These are phyloP conservation scores for Kockovaella imperatae DNA, from an alignment of 768 basidiomycete species.

Conservation along the genomic window DNA sequence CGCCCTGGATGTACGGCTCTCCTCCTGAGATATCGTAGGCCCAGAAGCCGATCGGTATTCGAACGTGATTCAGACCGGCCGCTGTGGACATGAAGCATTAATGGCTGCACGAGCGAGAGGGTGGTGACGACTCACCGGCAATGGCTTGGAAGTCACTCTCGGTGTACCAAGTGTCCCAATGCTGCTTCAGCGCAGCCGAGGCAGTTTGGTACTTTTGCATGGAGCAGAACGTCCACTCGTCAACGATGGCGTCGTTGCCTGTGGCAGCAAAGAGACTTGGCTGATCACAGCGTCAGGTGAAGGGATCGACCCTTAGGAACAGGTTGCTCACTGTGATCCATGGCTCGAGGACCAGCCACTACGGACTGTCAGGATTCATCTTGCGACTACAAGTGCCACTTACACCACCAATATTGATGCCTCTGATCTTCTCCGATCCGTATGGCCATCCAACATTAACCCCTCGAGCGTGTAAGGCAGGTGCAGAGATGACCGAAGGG, in stretches of 20 bases:
- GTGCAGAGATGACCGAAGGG: neutral
- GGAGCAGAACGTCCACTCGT: constrained; percentile 42
- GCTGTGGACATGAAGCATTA: neutral
- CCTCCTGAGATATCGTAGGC: constrained; percentile 39
- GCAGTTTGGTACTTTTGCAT: constrained; percentile 33
- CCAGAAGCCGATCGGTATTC: constrained; percentile 42
- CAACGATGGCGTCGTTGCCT: constrained; percentile 39
- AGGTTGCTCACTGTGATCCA: constrained; percentile 27
- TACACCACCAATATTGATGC: constrained; percentile 40
- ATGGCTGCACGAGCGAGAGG: neutral
- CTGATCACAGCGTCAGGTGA: neutral
- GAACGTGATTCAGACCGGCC: constrained; percentile 37
- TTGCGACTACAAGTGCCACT: constrained; percentile 4
- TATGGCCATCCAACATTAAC: constrained; percentile 42
- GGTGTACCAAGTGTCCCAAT: constrained; percentile 46
- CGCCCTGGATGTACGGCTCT: constrained; percentile 42
- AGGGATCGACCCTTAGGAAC: neutral
- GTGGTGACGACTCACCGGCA: constrained; percentile 25
- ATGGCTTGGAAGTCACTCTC: constrained; percentile 45
- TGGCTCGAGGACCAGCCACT: constrained; percentile 39
- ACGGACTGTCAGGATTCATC: constrained; percentile 3
- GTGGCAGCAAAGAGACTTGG: constrained; percentile 39
- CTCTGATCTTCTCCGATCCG: constrained; percentile 36
- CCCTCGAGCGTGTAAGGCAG: constrained; percentile 13
- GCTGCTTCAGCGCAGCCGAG: constrained; percentile 26